Evolutionary conservation across 257 asterid genomes (phyloP).

Genomic region (Coffea eugenioides): DNA sequence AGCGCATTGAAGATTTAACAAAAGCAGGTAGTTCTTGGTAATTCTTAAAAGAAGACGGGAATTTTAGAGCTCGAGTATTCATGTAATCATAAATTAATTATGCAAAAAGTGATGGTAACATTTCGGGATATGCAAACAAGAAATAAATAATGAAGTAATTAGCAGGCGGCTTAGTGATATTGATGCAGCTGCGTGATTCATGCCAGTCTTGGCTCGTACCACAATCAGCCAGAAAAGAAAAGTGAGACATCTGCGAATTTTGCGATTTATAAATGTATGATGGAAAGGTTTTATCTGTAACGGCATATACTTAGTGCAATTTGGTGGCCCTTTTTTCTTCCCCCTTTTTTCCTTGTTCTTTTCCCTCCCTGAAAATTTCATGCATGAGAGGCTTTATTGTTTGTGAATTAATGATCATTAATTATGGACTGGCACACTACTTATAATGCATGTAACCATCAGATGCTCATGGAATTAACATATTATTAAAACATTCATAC

Average conservation of each 20-base stretch:
- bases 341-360: background rate
- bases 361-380: background rate
- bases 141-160: background rate
- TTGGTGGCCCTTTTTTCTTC: too few species aligned
- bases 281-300: background rate
- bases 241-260: too few species aligned
- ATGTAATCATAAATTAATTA: constrained; percentile 25
- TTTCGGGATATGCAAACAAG: constrained; percentile 19
- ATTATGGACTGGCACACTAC: background rate
- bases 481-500: background rate
- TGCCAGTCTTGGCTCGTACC: background rate
- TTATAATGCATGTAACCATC: background rate
- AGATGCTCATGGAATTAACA: background rate
- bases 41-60: background rate
- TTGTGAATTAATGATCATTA: background rate
- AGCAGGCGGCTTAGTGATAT: background rate
- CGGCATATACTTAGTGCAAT: background rate
- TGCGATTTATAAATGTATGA: too few species aligned
- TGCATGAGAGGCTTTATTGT: background rate
- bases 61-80: constrained; percentile 4
- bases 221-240: too few species aligned
- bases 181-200: background rate
- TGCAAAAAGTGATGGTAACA: background rate
- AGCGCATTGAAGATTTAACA: constrained; percentile 21
- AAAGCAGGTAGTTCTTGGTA: constrained; percentile 2